Base-by-base conservation (phyloP, 306 rosid genomes). In the Quillaja saponaria region DNA sequence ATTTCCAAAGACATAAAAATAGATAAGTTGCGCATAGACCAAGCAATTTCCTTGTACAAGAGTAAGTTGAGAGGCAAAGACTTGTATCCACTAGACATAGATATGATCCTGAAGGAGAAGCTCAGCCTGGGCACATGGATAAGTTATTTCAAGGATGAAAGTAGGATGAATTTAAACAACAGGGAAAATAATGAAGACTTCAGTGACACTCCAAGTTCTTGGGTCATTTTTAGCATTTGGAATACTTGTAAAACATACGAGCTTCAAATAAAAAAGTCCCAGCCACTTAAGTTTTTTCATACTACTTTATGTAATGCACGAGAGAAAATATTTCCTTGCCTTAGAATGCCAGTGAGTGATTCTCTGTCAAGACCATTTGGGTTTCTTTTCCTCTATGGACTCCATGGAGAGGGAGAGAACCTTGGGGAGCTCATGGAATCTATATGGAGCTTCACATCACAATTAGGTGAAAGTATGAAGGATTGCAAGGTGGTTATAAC, bases 161-260 rank as follows among this genome's bases (percentile, higher is more conserved):
- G 45, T 75, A 76, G 57, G 84, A 77, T 55, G 20, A 49, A 12
- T 78, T 37, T 37, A n/a, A n/a, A n/a, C n/a, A n/a, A n/a, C n/a
- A n/a, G n/a, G n/a, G n/a, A n/a, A n/a, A n/a, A n/a, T n/a, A n/a
- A n/a, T n/a, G n/a, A n/a, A n/a, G n/a, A n/a, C n/a, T 10, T 37
- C 40, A 37, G 74, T 19, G 66, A 63, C 46, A 19, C 71, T 6
- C 96, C 88, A 2, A 50, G 52, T 3, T 81, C 76, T 59, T 92
- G 96, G 96, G 98, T 95, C 11, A 76, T 91, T 77, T 70, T 86
- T 20, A 92, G 98, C 55, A 88, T 92, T 6, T 92, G 96, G 98
- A 88, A 92, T 35, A 84, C 90, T 48, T 88, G 94, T 14, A 76
- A 86, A 6, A 33, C 86, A 1, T 88, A 86, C 67, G 84, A 81